Evolutionary conservation across 306 rosid species (phyloP), one percentile per base, ranked within the genome.

Genomic region (Styphnolobium japonicum): DNA sequence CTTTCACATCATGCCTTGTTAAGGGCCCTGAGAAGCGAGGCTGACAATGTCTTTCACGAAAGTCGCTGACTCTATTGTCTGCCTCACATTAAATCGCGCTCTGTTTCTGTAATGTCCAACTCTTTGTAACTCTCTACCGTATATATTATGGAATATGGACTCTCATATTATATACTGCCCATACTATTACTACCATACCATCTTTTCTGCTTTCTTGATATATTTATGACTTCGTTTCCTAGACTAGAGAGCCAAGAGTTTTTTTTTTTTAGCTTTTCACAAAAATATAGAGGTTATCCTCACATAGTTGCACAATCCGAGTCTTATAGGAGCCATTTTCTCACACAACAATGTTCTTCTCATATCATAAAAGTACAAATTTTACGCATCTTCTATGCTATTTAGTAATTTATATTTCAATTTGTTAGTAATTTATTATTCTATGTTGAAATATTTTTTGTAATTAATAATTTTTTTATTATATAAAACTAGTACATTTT

Each of bases 41-140:
- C 73, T 83, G 86, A 86, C 87, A 79, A 46, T 81, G 84, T 88
- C 88, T 79, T 79, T 80, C 84, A 69, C 74, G 42, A 86, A 86
- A 86, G 82, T 79, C 71, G 78, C 87, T 76, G 88, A 86, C 92
- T 75, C 39, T 29, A 10, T 79, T 71, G 86, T 83, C 89, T 81
- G 80, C 79, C 81, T 73, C 82, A 83, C 89, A 85, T 81, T 77
- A 88, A 76, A 76, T 85, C 78, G 82, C 60, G 69, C 70, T 75
- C 73, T 70, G 68, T 82, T 45, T 62, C 60, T 64, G 15, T 40
- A 22, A 15, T 71, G 45, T 67, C 33, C 51, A 67, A 39, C 33
- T n/a, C 23, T 48, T 69, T 51, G 16, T 29, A 46, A 51, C 22
- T 37, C 39, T 23, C 12, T 31, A n/a, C 31, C 40, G 18, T 52